Evolutionary conservation across 1,139 yeast genomes (phyloP).

Genomic region (Kurtzmaniella quercitrusa): DNA sequence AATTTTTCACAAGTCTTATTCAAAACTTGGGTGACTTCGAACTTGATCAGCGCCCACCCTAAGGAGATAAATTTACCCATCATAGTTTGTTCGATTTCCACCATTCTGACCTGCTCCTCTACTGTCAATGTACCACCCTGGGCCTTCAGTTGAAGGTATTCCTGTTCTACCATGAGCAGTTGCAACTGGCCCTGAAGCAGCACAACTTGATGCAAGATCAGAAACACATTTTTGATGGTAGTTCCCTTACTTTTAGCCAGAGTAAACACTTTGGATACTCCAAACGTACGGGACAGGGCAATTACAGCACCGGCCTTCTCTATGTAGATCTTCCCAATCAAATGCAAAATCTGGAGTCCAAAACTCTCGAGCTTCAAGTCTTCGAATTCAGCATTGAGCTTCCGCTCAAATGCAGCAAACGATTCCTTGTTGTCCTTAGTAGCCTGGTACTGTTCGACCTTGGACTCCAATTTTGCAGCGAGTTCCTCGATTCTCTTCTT

Average conservation of each 20-base stretch:
- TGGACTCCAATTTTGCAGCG: conserved; percentile 39
- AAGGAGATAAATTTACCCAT: conserved; percentile 74
- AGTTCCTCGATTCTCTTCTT: conserved; percentile 53
- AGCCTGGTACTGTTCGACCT: conserved; percentile 35
- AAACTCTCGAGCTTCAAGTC: conserved; percentile 47
- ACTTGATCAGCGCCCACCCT: conserved; percentile 77
- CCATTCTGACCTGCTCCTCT: conserved; percentile 49
- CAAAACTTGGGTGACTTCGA: conserved; percentile 64
- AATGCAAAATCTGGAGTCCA: conserved; percentile 43
- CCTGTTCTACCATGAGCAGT: conserved; percentile 44
- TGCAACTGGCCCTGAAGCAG: conserved; percentile 40
- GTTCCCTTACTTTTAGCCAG: conserved; percentile 37
- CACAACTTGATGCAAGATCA: conserved; percentile 37
- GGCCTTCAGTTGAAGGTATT: conserved; percentile 32
- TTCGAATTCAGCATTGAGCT: conserved; percentile 57
- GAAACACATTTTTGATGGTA: conserved; percentile 35
- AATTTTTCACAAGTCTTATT: conserved; percentile 62
- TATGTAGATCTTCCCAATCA: conserved; percentile 63
- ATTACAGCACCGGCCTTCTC: conserved; percentile 50
- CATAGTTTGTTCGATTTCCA: conserved; percentile 59
- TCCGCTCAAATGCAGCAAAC: conserved; percentile 31
- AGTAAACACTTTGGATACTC: conserved; percentile 51
- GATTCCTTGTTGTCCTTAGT: conserved; percentile 26
- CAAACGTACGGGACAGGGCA: conserved; percentile 36
- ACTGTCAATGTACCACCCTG: conserved; percentile 29